These are phyloP conservation scores for Selenicereus undatus DNA, from an alignment of 148 eudicot genomes.

Conservation along the genomic window DNA sequence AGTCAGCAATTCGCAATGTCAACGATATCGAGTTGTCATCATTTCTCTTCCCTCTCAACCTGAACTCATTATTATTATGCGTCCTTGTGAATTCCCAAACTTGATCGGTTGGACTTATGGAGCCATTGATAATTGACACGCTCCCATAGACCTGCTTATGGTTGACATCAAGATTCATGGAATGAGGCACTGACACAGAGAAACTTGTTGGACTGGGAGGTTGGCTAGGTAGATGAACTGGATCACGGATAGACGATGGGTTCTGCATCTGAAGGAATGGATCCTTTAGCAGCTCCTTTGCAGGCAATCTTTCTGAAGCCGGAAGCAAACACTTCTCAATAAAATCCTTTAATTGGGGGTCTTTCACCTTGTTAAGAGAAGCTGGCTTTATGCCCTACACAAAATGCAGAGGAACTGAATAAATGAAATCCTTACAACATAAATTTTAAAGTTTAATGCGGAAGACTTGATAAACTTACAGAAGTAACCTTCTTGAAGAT, in stretches of 20 bases:
- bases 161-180: background rate
- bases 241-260: background rate
- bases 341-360: background rate
- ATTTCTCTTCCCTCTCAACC: slow-evolving; percentile 10
- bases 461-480: background rate
- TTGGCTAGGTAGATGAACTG: background rate
- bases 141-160: background rate
- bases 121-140: background rate
- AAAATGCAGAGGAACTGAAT: background rate
- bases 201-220: background rate
- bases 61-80: slow-evolving; percentile 2
- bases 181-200: background rate
- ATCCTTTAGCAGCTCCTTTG: slow-evolving; percentile 11
- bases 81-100: slow-evolving; percentile 5
- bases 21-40: slow-evolving; percentile 55
- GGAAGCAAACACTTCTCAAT: slow-evolving; percentile 7
- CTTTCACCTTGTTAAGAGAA: slow-evolving; percentile 10
- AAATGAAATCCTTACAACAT: background rate
- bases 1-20: slow-evolving; percentile 58
- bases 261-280: background rate
- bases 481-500: slow-evolving; percentile 23
- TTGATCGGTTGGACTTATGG: background rate
- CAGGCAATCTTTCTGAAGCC: slow-evolving; percentile 2
- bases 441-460: background rate
- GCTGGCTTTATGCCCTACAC: slow-evolving; percentile 10